Percentiles rank a stretch among this genome's conserved stretches.
These are phyloP conservation scores for Neocucurbitaria cava DNA, from an alignment of 2,329 filamentous ascomycete genomes.

Conservation along the genomic window DNA sequence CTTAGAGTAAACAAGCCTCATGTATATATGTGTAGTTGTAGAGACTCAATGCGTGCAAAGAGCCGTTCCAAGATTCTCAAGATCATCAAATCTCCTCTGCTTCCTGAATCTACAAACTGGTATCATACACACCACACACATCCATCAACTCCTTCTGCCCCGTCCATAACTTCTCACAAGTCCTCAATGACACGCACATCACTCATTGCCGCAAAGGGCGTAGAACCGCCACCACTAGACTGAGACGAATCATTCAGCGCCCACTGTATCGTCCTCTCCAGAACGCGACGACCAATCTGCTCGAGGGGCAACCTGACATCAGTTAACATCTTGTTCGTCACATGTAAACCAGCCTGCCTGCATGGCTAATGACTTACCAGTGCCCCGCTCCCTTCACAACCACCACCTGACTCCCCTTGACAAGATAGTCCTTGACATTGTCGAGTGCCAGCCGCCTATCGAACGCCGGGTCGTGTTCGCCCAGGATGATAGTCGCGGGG, in stretches of 20 bases:
- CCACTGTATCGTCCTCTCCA: conserved; percentile 50
- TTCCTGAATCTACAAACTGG: not conserved
- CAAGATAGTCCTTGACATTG: conserved; percentile 61
- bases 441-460: conserved; percentile 58
- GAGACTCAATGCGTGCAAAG: not conserved
- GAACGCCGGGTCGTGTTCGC: conserved; percentile 60
- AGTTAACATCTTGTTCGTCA: not conserved
- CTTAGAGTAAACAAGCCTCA: not conserved
- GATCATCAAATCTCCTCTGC: too few relatives aligned
- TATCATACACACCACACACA: not conserved
- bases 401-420: conserved; percentile 58
- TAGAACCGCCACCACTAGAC: conserved; percentile 12
- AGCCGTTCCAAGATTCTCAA: too few relatives aligned
- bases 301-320: conserved; percentile 51
- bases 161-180: conserved; percentile 3
- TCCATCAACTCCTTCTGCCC: too few relatives aligned
- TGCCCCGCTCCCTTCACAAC: conserved; percentile 60
- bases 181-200: conserved; percentile 27
- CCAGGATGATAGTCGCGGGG: conserved; percentile 62
- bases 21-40: not conserved
- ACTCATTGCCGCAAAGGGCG: conserved; percentile 28
- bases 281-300: conserved; percentile 49
- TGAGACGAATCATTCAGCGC: conserved; percentile 31
- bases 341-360: not conserved
- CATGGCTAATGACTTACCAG: conserved; percentile 44